phyloP scores from a whole-genome alignment of 2,329 filamentous ascomycete genomes.

The Epichloe gansuensis region DNA sequence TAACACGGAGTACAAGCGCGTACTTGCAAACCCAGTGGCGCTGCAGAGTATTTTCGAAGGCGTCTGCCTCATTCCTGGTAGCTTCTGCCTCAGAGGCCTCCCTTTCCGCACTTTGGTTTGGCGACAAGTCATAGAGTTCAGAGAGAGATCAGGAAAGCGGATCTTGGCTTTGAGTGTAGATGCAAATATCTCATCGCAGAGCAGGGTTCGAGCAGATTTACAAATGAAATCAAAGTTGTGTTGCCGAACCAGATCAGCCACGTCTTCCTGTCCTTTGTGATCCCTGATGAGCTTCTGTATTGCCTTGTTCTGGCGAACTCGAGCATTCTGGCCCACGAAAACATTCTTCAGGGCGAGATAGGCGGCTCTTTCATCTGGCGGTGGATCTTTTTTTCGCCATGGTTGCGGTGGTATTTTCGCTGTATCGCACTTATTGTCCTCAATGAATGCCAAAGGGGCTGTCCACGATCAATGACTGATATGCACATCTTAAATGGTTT shows the following conservation, averaged over 20 bases:
- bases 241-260: not conserved
- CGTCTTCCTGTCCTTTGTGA: not conserved
- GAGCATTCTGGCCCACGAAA: not conserved
- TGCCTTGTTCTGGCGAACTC: not conserved
- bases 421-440: not conserved
- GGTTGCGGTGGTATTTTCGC: not conserved
- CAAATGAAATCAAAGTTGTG: not conserved
- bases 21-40: no score
- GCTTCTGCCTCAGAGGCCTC: constrained; percentile 3
- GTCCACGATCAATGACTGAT: no score
- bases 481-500: not conserved
- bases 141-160: not conserved
- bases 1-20: no score
- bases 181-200: not conserved
- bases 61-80: not conserved
- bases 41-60: not conserved
- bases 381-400: not conserved
- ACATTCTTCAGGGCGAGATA: not conserved
- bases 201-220: not conserved
- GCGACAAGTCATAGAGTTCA: constrained; percentile 1
- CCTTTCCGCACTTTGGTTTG: not conserved
- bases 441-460: no score
- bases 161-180: constrained; percentile 4
- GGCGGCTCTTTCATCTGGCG: not conserved
- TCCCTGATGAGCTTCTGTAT: not conserved